Base-by-base conservation (phyloP, 345 rosid genomes). In the Bruguiera parviflora region DNA sequence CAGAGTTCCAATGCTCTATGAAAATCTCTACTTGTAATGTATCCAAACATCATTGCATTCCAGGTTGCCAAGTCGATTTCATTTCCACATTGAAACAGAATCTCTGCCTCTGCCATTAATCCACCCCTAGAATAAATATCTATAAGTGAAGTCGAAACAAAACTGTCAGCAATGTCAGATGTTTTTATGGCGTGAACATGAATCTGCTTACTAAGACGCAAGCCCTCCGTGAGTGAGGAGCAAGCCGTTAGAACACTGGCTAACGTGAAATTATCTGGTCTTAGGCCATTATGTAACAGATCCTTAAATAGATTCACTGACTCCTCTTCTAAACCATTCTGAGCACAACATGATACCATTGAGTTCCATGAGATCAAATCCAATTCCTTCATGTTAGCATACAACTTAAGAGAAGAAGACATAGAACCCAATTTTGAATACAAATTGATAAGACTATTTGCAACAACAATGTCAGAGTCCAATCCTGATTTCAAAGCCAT, bases 341-440 rank as follows among this genome's bases (percentile, higher is more conserved):
- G 86, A 32, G 76, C 58, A 64, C 60, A 70, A 35, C 87, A 71
- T 4, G 83, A 80, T 52, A 87, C 82, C 73, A 87, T 70, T 5
- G 92, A 87, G 69, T 85, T 87, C 89, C 92, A 87, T 27, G 92
- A 80, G 61, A 87, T 75, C 71, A 87, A 78, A 82, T 87, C 88
- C 63, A 79, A 24, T 60, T 83, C 85, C 51, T 73, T 68, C 92
- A 85, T 83, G 49, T 32, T 47, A 29, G 58, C 6, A 77, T 82
- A 87, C 33, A 82, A 77, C 70, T 65, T 69, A 53, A 63, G 63
- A 51, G 89, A 77, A 0, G 71, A 73, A 39, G 55, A 21, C 7
- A 68, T 13, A 10, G 39, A 75, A 53, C 84, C 84, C 74, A 80
- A 64, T 69, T 83, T 87, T 49, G 87, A 83, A 61, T 85, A 83